Percentiles rank a stretch among this genome's conserved stretches.
Evolutionary conservation across 768 basidiomycete species (phyloP).

Genomic region (Cystobasidium ongulense): DNA sequence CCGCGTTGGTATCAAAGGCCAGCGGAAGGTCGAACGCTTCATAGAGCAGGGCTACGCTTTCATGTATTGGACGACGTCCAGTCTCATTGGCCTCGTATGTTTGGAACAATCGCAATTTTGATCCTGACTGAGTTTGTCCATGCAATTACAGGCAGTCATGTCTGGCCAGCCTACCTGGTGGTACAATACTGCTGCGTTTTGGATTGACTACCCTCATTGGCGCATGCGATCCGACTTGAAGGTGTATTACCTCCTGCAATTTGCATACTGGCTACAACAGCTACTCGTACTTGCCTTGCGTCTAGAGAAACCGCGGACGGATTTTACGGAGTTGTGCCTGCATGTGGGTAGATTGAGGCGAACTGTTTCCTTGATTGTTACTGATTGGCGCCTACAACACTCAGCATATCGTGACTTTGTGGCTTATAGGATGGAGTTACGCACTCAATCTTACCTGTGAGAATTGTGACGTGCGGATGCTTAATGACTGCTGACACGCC

Average conservation of each 20-base stretch:
- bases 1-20: constrained; percentile 61
- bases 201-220: constrained; percentile 53
- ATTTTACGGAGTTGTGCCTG: constrained; percentile 72
- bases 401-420: constrained; percentile 79
- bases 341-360: constrained; percentile 50
- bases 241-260: constrained; percentile 85
- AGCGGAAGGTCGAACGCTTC: constrained; percentile 67
- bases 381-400: too few relatives aligned
- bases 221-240: constrained; percentile 77
- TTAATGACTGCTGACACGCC: not conserved
- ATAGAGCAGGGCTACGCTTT: constrained; percentile 85
- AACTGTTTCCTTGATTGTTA: not conserved
- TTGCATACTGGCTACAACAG: constrained; percentile 91
- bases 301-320: constrained; percentile 90
- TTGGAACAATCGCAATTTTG: not conserved
- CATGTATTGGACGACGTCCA: constrained; percentile 65
- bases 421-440: constrained; percentile 71
- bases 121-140: not conserved
- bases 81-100: constrained; percentile 70
- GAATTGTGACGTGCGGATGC: not conserved
- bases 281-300: constrained; percentile 70
- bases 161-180: constrained; percentile 69
- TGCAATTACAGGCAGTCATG: constrained; percentile 66
- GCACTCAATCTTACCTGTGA: constrained; percentile 29
- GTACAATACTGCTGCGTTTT: constrained; percentile 74